Base-by-base conservation (phyloP, 2,329 filamentous ascomycete genomes). In the Aureobasidium sp. region DNA sequence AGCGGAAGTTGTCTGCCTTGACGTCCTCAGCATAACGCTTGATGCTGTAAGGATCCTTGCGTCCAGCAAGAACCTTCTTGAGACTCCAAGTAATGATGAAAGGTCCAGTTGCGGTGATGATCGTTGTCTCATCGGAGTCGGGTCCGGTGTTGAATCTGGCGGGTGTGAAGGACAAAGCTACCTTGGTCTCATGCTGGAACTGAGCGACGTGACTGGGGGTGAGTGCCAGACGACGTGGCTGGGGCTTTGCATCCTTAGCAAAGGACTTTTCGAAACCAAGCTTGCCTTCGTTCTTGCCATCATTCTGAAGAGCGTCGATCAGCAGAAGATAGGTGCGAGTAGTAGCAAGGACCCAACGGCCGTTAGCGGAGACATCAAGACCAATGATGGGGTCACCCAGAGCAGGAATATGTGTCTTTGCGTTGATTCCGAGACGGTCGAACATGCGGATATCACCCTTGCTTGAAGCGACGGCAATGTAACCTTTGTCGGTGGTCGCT, bases 1-100 rank as follows among this genome's bases (percentile, higher is more conserved):
- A 99, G 70, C 94, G 92, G 85, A 99, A 99, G 74, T 99, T 96
- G 74, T 99, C 94, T 4, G 94, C 94, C 81, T 95, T 97, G 72
- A 99, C 92, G 66, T 96, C 89, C 70, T 99, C 94, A 0, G 86
- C 83, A 73, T 99, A 99, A 17, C 94, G 88, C 81, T 97, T 97
- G 81, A 99, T 97, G 68, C 87, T 89, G 78, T 99, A 99, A 0
- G 93, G 88, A 64, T 94, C 89, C 75, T 92, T 94, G 66, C 83
- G 84, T 59, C 90, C 90, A 26, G 82, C 82, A 15, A 97, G 75
- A 0, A 97, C 83, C 80, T 96, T 96, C 82, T 92, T 94, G 74
- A 99, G 75, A 72, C 87, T 93, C 94, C 94, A 99, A 55, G 96
- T 95, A 55, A 99, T 84, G 67, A 99, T 94, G 77, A 96, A 99